Conservation (phyloP, 192 early-diverging fungal species). For the Backusella sp. region DNA sequence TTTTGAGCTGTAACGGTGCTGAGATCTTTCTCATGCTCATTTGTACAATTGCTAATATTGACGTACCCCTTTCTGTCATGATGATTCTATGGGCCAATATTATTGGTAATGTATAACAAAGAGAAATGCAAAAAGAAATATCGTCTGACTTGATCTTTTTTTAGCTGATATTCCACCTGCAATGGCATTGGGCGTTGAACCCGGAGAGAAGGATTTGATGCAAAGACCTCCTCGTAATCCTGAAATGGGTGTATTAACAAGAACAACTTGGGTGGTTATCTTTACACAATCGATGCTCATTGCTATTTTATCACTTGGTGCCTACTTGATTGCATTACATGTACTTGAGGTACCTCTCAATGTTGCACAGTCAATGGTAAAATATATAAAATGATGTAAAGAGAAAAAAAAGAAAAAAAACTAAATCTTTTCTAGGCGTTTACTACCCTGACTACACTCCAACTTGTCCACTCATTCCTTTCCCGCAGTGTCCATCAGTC, state of each 20-base stretch:
- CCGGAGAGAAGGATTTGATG: slow-evolving; percentile 86
- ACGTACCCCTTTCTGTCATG: slow-evolving; percentile 86
- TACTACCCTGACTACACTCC: slow-evolving; percentile 78
- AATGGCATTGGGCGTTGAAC: slow-evolving; percentile 90
- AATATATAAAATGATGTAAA: background rate
- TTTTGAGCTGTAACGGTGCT: slow-evolving; percentile 91
- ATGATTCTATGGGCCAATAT: slow-evolving; percentile 98
- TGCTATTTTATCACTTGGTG: slow-evolving; percentile 59
- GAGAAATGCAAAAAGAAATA: background rate
- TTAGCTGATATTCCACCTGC: slow-evolving; percentile 94
- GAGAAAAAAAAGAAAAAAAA: background rate
- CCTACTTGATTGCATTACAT: slow-evolving; percentile 58
- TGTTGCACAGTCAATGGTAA: slow-evolving; percentile 49
- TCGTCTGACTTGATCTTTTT: background rate
- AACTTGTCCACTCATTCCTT: slow-evolving; percentile 86
- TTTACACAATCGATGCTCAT: slow-evolving; percentile 73
- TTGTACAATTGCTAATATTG: slow-evolving; percentile 72
- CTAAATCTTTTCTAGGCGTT: slow-evolving; percentile 58
- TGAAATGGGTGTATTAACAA: slow-evolving; percentile 70
- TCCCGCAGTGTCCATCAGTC: slow-evolving; percentile 71
- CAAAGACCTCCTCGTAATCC: slow-evolving; percentile 76
- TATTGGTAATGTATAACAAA: slow-evolving; percentile 46
- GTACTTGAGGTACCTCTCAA: slow-evolving; percentile 28
- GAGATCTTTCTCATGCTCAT: slow-evolving; percentile 91
- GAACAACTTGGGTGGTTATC: slow-evolving; percentile 60